Conservation (phyloP, 495 filamentous ascomycete species). For the Neurospora sp. region DNA sequence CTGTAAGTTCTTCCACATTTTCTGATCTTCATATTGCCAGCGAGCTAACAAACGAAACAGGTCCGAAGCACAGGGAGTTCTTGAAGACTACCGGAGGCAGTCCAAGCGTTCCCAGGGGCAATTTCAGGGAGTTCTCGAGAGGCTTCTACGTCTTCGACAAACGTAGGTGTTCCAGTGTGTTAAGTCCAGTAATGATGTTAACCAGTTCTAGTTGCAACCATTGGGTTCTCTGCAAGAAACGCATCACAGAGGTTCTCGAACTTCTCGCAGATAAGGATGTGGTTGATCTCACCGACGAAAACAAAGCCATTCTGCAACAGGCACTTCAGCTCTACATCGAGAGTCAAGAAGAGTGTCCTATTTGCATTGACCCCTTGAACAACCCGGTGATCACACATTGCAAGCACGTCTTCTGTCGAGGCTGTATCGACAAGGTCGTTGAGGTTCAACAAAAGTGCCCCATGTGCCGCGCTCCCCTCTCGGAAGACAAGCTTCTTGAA, state of each 20-base stretch:
- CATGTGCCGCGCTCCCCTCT: conserved; percentile 72
- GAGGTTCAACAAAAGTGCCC: conserved; percentile 76
- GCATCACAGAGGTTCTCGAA: conserved; percentile 58
- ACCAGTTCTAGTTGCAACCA: conserved; percentile 51
- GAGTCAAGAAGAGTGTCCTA: conserved; percentile 70
- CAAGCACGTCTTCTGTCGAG: conserved; percentile 68
- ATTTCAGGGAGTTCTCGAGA: conserved; percentile 57
- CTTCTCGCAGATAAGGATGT: conserved; percentile 55
- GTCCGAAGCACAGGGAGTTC: conserved; percentile 62
- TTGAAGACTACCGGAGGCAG: conserved; percentile 47
- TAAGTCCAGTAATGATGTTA: neutral
- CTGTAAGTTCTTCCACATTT: conserved; percentile 33
- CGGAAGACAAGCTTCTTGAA: conserved; percentile 48
- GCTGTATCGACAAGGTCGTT: conserved; percentile 72
- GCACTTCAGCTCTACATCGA: conserved; percentile 73
- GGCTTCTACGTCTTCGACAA: conserved; percentile 76
- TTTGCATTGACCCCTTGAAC: conserved; percentile 68
- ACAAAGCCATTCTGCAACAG: conserved; percentile 60
- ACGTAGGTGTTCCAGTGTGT: conserved; percentile 21
- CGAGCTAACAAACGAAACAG: conserved; percentile 27
- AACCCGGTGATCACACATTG: conserved; percentile 81
- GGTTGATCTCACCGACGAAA: conserved; percentile 64
- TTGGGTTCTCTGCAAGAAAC: conserved; percentile 68
- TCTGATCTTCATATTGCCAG: neutral
- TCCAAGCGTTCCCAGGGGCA: conserved; percentile 32